Base-by-base conservation (phyloP, 2,329 filamentous ascomycete species). In the Talaromyces sp. region DNA sequence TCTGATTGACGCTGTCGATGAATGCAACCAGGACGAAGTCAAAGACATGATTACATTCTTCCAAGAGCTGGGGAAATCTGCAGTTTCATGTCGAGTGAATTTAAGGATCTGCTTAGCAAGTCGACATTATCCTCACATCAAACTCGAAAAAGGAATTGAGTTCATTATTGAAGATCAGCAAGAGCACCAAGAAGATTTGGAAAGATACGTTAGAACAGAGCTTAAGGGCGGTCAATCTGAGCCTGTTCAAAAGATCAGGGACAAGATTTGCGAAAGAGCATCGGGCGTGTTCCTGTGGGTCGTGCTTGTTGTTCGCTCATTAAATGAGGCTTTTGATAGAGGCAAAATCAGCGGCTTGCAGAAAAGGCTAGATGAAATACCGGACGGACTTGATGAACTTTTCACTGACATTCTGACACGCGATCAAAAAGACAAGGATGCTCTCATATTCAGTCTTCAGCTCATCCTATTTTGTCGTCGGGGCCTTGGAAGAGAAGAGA, bases 1-100 rank as follows among this genome's bases (percentile, higher is more conserved):
- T 0, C 75, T 80, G 57, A 69, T 82, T 50, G 80, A 81, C 66
- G 79, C 80, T 5, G 72, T 82, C 12, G 78, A 82, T 63, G 80
- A 82, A 65, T 81, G 78, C 65, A 67, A 76, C 7, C 75, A 78
- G 61, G 61, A 70, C 12, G 62, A 79, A 55, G 67, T 77, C 8
- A 66, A 68, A 31, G 71, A 76, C 2, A 76, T 81, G 72, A 61
- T 79, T 1, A 56, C 64, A 0, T 75, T 68, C 53, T 73, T 80
- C 54, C 69, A 79, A 61, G 60, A 70, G 0, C 58, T 80, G 1
- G 66, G 64, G 7, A 50, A 72, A 53, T 5, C 57, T 51, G 65
- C 67, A 5, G 34, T 62, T 10, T 53, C 47, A 5, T 34, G 56
- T 16, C 56, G 59, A 4, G 55, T 65, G 4, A 44, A 10, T 3